Evolutionary conservation across 2,329 filamentous ascomycete genomes (phyloP).

Genomic region (Trichothecium roseum): DNA sequence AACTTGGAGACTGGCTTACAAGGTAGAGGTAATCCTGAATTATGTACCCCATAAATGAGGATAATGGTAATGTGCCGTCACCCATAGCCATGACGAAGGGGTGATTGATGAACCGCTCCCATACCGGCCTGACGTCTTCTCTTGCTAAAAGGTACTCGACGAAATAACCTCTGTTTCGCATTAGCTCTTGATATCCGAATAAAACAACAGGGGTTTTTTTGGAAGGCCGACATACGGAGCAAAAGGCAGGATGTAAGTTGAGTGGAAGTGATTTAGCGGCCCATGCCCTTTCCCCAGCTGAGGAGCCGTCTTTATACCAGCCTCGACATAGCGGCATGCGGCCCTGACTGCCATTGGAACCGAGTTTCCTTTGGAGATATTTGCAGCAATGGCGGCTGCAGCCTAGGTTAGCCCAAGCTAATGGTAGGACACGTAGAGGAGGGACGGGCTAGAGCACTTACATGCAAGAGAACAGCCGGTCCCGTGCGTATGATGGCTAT

Average conservation of each 20-base stretch:
- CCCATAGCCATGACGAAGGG: slow-evolving; percentile 72
- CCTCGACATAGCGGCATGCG: slow-evolving; percentile 64
- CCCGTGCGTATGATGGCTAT: slow-evolving; percentile 78
- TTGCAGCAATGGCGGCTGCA: slow-evolving; percentile 63
- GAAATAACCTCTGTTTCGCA: slow-evolving; percentile 54
- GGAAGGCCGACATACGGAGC: slow-evolving; percentile 38
- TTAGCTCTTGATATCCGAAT: neutral
- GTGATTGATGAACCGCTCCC: slow-evolving; percentile 71
- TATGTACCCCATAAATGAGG: slow-evolving; percentile 80
- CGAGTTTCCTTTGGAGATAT: slow-evolving; percentile 49
- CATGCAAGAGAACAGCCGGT: slow-evolving; percentile 91
- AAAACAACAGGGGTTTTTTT: no score
- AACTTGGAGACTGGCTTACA: slow-evolving; percentile 31
- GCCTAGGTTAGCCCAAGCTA: neutral
- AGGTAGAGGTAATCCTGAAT: slow-evolving; percentile 89
- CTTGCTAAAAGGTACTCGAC: slow-evolving; percentile 72
- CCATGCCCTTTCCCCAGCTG: slow-evolving; percentile 57
- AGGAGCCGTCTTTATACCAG: slow-evolving; percentile 55
- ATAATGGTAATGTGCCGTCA: slow-evolving; percentile 60
- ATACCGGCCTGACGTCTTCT: slow-evolving; percentile 61
- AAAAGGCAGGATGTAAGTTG: slow-evolving; percentile 57
- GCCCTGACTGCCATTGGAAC: slow-evolving; percentile 51
- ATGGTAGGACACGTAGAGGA: neutral
- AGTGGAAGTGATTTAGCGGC: slow-evolving; percentile 72
- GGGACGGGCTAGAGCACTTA: slow-evolving; percentile 29